Evolutionary conservation across 345 rosid genomes (phyloP), one percentile per base, ranked within the genome.

Genomic region (Ricinus communis): DNA sequence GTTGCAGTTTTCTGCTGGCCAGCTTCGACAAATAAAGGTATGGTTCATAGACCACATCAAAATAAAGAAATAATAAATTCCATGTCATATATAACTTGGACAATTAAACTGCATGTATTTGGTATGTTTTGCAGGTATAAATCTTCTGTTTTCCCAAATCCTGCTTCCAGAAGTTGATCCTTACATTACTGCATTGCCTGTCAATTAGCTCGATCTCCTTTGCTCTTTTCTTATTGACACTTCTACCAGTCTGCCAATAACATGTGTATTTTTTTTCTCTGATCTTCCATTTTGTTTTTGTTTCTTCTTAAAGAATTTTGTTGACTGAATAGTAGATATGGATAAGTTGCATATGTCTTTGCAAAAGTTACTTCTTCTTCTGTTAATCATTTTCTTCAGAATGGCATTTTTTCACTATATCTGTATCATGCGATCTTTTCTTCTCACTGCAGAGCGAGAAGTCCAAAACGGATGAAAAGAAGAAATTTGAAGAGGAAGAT

Each of bases 21-120:
- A 82, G 73, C 89, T 79, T 84, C 87, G 69, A 74, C 86, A 77
- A 62, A 63, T 81, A n/a, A 88, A 86, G 93, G 97, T 86, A 83
- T 60, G 53, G 14, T 63, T 58, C 59, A 47, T 9, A 56, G 11
- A 56, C 25, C 13, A 22, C 54, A 28, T 57, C 25, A 68, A 54
- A 54, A 33, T 52, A 28, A 30, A 51, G 22, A 2, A 61, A 12
- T 43, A 3, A 30, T n/a, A n/a, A n/a, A n/a, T n/a, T 53, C 31
- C 11, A 25, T 0, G 33, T 59, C 11, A 38, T 61, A 15, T 22
- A 5, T 11, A 30, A 27, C 19, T n/a, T 14, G 14, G 43, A 52
- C 12, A 22, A 3, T 1, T 43, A 43, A 57, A 46, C 2, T 14
- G 13, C 71, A 30, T 50, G 21, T 64, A 58, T 40, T 31, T 38